These are phyloP conservation scores for Lepidopterella palustris DNA, from an alignment of 495 filamentous ascomycete genomes.

Conservation along the genomic window DNA sequence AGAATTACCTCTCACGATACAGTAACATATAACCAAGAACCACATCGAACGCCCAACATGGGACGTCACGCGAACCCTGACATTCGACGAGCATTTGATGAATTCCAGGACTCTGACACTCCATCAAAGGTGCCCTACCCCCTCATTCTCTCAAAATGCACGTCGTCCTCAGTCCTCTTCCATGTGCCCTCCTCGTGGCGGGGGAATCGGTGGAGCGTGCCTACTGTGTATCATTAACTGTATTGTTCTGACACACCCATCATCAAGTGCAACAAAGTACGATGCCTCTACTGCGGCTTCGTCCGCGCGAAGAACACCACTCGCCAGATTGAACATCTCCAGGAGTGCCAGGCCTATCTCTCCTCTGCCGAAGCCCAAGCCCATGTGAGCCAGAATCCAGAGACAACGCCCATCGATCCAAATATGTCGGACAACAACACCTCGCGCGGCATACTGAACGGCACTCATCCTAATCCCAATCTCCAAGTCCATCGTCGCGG, in stretches of 20 bases:
- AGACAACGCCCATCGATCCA: conserved; percentile 1
- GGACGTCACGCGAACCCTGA: conserved; percentile 32
- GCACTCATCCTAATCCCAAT: conserved; percentile 37
- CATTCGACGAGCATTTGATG: conserved; percentile 31
- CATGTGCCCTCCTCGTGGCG: background rate
- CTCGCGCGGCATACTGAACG: conserved; percentile 30
- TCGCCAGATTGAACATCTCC: conserved; percentile 40
- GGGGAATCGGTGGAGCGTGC: too few species aligned
- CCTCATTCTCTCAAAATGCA: background rate
- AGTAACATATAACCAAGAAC: conserved; percentile 19
- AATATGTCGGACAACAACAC: conserved; percentile 10
- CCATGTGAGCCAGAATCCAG: conserved; percentile 16
- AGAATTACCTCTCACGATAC: conserved; percentile 8
- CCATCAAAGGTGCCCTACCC: conserved; percentile 28
- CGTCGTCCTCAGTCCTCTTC: background rate
- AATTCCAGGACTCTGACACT: conserved; percentile 32
- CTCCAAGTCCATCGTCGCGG: conserved; percentile 36
- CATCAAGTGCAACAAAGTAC: conserved; percentile 39
- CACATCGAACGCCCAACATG: conserved; percentile 1
- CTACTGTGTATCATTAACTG: too few species aligned
- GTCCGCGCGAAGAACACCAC: conserved; percentile 41
- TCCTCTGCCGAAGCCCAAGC: conserved; percentile 33
- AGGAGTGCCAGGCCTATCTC: conserved; percentile 36
- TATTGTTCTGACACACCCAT: conserved; percentile 2
- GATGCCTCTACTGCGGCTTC: conserved; percentile 39